Evolutionary conservation across 1,284 basidiomycete genomes (phyloP), one percentile per base, ranked within the genome.

Genomic region (Melanopsichium pennsylvanicum): DNA sequence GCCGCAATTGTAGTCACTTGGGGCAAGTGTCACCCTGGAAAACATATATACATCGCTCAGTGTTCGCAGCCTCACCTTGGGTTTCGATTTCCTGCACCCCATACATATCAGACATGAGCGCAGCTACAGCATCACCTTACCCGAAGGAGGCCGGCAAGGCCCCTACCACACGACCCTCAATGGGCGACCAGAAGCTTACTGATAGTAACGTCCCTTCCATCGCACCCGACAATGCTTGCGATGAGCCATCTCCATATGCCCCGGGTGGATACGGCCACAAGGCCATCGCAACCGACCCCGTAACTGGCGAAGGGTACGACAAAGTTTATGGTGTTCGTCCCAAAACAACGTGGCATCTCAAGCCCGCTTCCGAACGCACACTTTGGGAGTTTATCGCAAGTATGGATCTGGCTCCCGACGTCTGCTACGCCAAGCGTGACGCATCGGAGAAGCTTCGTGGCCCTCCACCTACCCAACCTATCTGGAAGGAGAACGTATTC

Each of bases 261-360:
- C 74, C 72, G 9, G 45, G 50, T 21, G 74, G 74, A n/a, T 68
- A 44, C 31, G 74, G 74, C 38, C 48, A 70, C 27, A 74, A 64
- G 44, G 74, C 74, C 34, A 75, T 75, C 52, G 64, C 50, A 23
- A 73, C 52, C 47, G 70, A 74, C 36, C 47, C 63, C 11, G 50
- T 44, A 35, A 68, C 60, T 6, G 74, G 72, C 33, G 37, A 73
- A 22, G 69, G 61, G 2, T 73, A 58, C 40, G 75, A 76, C 68
- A 74, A 75, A 49, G 75, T 76, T 5, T 76, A 76, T 40, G 75
- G 75, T 49, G 68, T 75, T 11, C 50, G 75, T 25, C 75, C 75
- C 43, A 76, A 76, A 62, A 76, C 75, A 13, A 74, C 74, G 9
- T 74, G 75, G 75, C 75, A 75, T 33, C 48, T 76, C 33, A 76